Conservation (phyloP, 208 protist species). For the Wallacemonas sp. region DNA sequence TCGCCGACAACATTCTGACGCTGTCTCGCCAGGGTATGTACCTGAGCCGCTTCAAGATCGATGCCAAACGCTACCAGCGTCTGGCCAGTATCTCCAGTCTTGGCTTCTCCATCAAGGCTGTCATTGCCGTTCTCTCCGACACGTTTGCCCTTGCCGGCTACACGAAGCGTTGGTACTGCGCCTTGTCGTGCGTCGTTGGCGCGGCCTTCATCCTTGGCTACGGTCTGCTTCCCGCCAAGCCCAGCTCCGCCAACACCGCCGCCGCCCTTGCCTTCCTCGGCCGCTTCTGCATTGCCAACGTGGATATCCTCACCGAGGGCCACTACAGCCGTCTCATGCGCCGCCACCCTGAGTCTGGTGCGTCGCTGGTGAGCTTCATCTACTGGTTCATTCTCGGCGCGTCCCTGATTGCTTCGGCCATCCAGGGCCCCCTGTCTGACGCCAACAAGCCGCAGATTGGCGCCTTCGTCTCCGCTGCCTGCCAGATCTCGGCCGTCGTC, state of each 20-base stretch:
- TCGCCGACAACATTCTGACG: conserved; percentile 27
- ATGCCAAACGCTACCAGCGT: conserved; percentile 32
- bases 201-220: conserved; percentile 22
- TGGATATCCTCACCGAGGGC: conserved; percentile 39
- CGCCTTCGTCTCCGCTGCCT: conserved; percentile 21
- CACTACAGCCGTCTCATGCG: conserved; percentile 44
- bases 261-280: conserved; percentile 19
- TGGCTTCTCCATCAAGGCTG: conserved; percentile 38
- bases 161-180: conserved; percentile 36
- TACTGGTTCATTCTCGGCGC: conserved; percentile 36
- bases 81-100: conserved; percentile 24
- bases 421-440: conserved; percentile 34
- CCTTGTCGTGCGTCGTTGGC: conserved; percentile 25
- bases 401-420: conserved; percentile 18
- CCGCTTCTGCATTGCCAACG: conserved; percentile 30
- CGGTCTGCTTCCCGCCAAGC: conserved; percentile 23
- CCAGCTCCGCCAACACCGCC: conserved; percentile 24
- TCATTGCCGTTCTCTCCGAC: conserved; percentile 34
- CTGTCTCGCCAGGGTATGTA: conserved; percentile 22
- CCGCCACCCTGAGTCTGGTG: conserved; percentile 25
- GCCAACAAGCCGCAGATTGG: conserved; percentile 17
- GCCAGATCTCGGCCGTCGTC: conserved; percentile 18
- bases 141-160: conserved; percentile 33
- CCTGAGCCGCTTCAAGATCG: conserved; percentile 24
- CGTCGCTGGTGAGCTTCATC: conserved; percentile 39